Percentiles rank a stretch among this genome's conserved stretches.
These are phyloP conservation scores for Tetracladium marchalianum DNA, from an alignment of 495 filamentous ascomycete species.

Conservation along the genomic window DNA sequence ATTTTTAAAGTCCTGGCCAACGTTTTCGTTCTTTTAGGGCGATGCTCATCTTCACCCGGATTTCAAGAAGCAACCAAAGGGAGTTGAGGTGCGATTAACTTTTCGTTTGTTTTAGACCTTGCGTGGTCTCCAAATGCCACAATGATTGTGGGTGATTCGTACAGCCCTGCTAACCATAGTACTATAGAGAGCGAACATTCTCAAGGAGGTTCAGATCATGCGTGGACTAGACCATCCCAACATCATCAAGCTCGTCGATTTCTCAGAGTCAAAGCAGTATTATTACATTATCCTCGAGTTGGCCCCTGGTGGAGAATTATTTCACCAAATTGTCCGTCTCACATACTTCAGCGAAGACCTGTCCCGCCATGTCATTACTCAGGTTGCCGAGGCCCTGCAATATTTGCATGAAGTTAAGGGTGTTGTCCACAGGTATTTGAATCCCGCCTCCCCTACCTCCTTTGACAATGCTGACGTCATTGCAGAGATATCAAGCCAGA, in stretches of 20 bases:
- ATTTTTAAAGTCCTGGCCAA: constrained; percentile 21
- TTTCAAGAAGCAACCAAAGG: constrained; percentile 87
- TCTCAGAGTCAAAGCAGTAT: constrained; percentile 87
- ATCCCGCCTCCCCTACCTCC: background rate
- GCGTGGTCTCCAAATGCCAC: background rate
- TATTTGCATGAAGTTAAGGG: constrained; percentile 93
- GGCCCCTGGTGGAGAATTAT: constrained; percentile 89
- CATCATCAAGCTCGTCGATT: constrained; percentile 85
- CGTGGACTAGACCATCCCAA: constrained; percentile 91
- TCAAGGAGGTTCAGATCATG: constrained; percentile 99
- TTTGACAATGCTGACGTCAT: constrained; percentile 16
- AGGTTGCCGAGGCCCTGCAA: constrained; percentile 87
- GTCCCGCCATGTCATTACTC: constrained; percentile 84
- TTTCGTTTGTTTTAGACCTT: constrained; percentile 17
- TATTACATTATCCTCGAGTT: constrained; percentile 97
- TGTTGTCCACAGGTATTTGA: constrained; percentile 85
- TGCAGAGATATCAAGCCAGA: constrained; percentile 95
- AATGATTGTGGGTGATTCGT: background rate
- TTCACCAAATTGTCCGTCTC: constrained; percentile 96
- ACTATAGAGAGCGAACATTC: constrained; percentile 80
- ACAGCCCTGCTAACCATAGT: background rate
- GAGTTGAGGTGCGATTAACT: constrained; percentile 77
- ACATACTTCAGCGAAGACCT: constrained; percentile 98
- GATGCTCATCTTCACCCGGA: constrained; percentile 84
- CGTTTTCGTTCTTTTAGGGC: constrained; percentile 46